Conservation (phyloP, 768 basidiomycete species). For the Hydnomerulius pinastri region DNA sequence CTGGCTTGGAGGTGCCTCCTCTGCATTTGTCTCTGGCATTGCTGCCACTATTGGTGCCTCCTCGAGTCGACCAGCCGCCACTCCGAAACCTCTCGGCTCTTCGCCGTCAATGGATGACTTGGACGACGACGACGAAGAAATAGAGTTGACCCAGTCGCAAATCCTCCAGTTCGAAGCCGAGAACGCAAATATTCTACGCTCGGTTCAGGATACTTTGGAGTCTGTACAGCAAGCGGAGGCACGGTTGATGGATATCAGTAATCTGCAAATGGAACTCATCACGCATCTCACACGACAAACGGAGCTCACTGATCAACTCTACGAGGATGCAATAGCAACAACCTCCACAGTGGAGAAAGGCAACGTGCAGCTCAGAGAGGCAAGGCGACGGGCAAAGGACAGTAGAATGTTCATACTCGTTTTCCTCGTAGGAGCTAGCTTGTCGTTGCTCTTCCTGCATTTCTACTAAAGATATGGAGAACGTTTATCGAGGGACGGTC, state of each 20-base stretch:
- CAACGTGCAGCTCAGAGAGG: conserved; percentile 88
- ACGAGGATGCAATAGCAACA: conserved; percentile 90
- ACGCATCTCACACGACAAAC: conserved; percentile 86
- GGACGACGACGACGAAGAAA: conserved; percentile 75
- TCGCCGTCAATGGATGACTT: conserved; percentile 41
- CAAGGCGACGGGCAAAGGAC: conserved; percentile 83
- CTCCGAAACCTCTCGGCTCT: conserved; percentile 23
- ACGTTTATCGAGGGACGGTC: not conserved
- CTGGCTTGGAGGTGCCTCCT: conserved; percentile 64
- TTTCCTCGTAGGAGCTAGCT: conserved; percentile 89
- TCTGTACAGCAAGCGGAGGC: conserved; percentile 92
- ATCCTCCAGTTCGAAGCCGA: conserved; percentile 93
- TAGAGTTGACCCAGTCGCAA: conserved; percentile 83
- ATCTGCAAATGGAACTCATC: conserved; percentile 90
- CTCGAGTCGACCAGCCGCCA: conserved; percentile 32
- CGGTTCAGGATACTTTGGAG: conserved; percentile 83
- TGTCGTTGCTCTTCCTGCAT: conserved; percentile 92
- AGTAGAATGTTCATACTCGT: conserved; percentile 87
- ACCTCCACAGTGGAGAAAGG: conserved; percentile 87
- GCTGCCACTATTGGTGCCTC: conserved; percentile 60
- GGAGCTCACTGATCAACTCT: conserved; percentile 90
- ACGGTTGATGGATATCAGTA: conserved; percentile 88
- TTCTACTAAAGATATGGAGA: conserved; percentile 60
- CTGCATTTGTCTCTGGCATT: conserved; percentile 54
- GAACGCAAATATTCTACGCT: conserved; percentile 82